These are phyloP conservation scores for Pleoardoris graminearum DNA, from an alignment of 2,329 filamentous ascomycete species.

Conservation along the genomic window DNA sequence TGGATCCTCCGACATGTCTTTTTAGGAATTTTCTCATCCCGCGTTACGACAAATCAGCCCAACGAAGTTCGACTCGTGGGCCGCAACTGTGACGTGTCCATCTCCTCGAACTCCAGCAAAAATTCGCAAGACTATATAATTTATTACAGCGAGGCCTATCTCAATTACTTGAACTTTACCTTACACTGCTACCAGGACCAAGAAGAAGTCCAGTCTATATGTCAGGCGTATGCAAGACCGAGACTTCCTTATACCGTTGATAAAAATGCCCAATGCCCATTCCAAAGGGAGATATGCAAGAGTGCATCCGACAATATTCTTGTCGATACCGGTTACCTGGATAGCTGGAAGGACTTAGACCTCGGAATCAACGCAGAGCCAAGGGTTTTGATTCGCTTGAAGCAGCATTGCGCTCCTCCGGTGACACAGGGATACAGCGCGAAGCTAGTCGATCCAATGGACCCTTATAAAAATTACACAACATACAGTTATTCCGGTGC, in stretches of 20 bases:
- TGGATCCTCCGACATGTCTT: background rate
- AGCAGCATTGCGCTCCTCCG: constrained; percentile 14
- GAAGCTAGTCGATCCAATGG: background rate
- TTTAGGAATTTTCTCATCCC: constrained; percentile 37
- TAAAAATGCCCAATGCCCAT: constrained; percentile 16
- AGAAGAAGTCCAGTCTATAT: background rate
- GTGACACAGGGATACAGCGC: constrained; percentile 5
- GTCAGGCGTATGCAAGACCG: constrained; percentile 7
- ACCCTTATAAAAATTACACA: constrained; percentile 1
- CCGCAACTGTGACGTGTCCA: constrained; percentile 26
- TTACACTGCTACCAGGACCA: constrained; percentile 15
- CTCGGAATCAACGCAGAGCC: constrained; percentile 25
- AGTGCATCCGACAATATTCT: constrained; percentile 10
- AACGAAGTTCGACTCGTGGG: constrained; percentile 38
- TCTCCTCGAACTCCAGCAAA: background rate
- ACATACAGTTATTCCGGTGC: background rate
- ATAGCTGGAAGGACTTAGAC: constrained; percentile 25
- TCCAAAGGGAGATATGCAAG: constrained; percentile 12
- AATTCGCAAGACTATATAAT: background rate
- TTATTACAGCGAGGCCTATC: background rate
- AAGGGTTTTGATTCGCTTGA: constrained; percentile 6
- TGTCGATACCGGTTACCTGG: constrained; percentile 22
- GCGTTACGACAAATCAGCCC: constrained; percentile 33
- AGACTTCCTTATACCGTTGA: constrained; percentile 6
- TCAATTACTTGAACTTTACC: constrained; percentile 14